Base-by-base conservation (phyloP, 305 asterid species). In the Solanum hybrid region DNA sequence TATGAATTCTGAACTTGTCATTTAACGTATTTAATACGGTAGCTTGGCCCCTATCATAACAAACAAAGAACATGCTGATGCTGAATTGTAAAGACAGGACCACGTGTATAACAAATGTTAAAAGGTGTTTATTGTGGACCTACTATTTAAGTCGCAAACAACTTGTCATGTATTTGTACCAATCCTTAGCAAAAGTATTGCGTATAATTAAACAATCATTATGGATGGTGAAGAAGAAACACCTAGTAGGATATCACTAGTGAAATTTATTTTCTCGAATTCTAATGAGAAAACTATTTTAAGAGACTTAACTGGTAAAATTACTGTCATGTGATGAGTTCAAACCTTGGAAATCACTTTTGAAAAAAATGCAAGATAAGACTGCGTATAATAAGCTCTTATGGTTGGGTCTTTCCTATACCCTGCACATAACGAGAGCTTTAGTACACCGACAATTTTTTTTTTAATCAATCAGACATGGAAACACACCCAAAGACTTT, bases 61-160 rank as follows among this genome's bases (percentile, higher is more conserved):
- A 41, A 82, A 83, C 73, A 82, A 82, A 82, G 73, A 82, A 26
- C 73, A 83, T 29, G 73, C 51, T 27, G 36, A 15, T 27, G 87
- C 73, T 29, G 73, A 45, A 51, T 10, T 29, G 39, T 17, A 29
- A 45, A 36, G 88, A 45, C 88, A 83, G 36, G 87, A 83, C 8
- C 87, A 11, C 72, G 37, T 22, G 39, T 33, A 4, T 20, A 17
- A 9, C 87, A 41, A 27, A 45, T 22, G 26, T 31, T 5, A 17
- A 83, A 83, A 83, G 88, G 29, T 45, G 20, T 29, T 31, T 29
- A 8, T 83, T 10, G 20, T 17, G 75, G 88, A 45, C 75, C 33
- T 41, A 33, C 11, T 45, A 20, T 83, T 83, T 45, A 45, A 83
- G 0, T 61, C 24, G n/a, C 72, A 83, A 83, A 26, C 88, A 45